Evolutionary conservation across 2,329 filamentous ascomycete genomes (phyloP).

Genomic region (Hypomyces rosellus): DNA sequence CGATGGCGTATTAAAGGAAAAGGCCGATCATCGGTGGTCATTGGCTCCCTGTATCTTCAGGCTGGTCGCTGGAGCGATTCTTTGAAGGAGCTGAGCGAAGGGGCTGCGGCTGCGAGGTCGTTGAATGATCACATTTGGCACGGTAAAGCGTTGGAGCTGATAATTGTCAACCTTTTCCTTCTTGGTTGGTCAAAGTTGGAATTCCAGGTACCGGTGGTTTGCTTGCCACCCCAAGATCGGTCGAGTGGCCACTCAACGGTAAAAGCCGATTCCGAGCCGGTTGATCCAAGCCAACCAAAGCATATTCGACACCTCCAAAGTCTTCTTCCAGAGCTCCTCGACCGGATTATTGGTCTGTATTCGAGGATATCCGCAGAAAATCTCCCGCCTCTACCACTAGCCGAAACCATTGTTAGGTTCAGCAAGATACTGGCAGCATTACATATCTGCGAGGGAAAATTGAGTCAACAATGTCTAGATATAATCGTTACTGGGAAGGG

Average conservation of each 20-base stretch:
- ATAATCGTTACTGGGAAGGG: constrained; percentile 59
- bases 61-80: constrained; percentile 88
- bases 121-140: constrained; percentile 95
- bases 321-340: constrained; percentile 66
- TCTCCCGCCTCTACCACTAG: constrained; percentile 63
- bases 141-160: constrained; percentile 86
- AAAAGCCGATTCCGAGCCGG: constrained; percentile 23
- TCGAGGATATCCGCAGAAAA: constrained; percentile 63
- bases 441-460: constrained; percentile 56
- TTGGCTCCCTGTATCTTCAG: constrained; percentile 81
- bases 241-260: constrained; percentile 28
- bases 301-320: constrained; percentile 49
- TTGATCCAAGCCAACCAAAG: constrained; percentile 41
- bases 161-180: constrained; percentile 74
- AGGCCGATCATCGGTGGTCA: constrained; percentile 68
- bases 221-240: constrained; percentile 44
- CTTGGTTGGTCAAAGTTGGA: constrained; percentile 79
- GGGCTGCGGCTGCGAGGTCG: constrained; percentile 67
- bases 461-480: constrained; percentile 55
- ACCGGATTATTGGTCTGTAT: constrained; percentile 69
- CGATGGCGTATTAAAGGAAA: constrained; percentile 74
- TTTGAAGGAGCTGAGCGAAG: constrained; percentile 74
- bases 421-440: constrained; percentile 63
- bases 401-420: constrained; percentile 68
- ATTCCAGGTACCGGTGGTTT: constrained; percentile 65